Evolutionary conservation across 495 filamentous ascomycete genomes (phyloP).

Genomic region (Penicillium canariense): DNA sequence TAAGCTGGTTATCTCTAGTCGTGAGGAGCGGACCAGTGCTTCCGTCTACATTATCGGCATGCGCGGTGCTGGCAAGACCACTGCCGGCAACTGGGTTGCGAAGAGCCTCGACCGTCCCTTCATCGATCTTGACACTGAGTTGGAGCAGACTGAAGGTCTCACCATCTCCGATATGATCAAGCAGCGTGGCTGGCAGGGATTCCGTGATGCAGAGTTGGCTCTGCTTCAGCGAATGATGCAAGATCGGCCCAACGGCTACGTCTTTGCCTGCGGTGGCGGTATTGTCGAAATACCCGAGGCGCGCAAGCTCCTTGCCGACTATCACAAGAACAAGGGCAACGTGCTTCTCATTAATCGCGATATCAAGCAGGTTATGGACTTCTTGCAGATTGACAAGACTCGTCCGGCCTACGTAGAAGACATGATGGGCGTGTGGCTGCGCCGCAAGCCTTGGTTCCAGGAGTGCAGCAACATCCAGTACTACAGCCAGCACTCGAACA

Average conservation of each 20-base stretch:
- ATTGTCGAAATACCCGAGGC: slow-evolving; percentile 87
- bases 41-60: slow-evolving; percentile 96
- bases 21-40: slow-evolving; percentile 38
- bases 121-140: slow-evolving; percentile 81
- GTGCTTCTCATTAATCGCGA: slow-evolving; percentile 87
- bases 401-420: slow-evolving; percentile 92
- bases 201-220: slow-evolving; percentile 75
- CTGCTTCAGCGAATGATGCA: slow-evolving; percentile 69
- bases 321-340: slow-evolving; percentile 77
- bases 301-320: slow-evolving; percentile 69
- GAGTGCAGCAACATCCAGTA: slow-evolving; percentile 96
- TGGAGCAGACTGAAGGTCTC: slow-evolving; percentile 69
- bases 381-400: slow-evolving; percentile 84
- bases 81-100: slow-evolving; percentile 80
- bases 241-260: slow-evolving; percentile 69
- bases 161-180: slow-evolving; percentile 84
- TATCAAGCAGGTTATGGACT: slow-evolving; percentile 84
- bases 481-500: slow-evolving; percentile 67
- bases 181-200: slow-evolving; percentile 79
- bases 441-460: slow-evolving; percentile 86
- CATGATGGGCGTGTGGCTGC: slow-evolving; percentile 87
- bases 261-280: slow-evolving; percentile 93
- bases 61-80: slow-evolving; percentile 97
- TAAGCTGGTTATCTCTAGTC: slow-evolving; percentile 24
- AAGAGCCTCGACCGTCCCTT: slow-evolving; percentile 71